These are phyloP conservation scores for Citropsis articulata DNA, from an alignment of 345 rosid species.

Conservation along the genomic window DNA sequence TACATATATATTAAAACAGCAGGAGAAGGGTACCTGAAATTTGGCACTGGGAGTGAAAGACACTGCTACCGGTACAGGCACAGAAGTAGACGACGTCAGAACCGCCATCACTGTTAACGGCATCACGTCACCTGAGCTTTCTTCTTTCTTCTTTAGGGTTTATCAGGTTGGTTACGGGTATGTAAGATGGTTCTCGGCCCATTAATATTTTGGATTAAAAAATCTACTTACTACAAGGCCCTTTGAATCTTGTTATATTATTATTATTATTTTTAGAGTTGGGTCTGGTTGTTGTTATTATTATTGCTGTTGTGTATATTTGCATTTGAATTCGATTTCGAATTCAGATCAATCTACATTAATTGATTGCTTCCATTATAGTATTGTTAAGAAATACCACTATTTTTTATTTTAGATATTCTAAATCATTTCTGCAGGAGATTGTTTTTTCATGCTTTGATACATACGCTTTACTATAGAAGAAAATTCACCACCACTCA, in stretches of 20 bases:
- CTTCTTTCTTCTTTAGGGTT: constrained; percentile 21
- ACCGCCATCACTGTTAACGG: constrained; percentile 23
- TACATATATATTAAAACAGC: background rate
- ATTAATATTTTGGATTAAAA: background rate
- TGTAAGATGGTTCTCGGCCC: background rate
- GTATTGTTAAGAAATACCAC: too few species aligned
- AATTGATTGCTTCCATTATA: too few species aligned
- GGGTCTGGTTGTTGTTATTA: too few species aligned
- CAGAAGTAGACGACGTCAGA: constrained; percentile 22
- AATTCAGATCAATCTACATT: too few species aligned
- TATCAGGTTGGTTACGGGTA: background rate
- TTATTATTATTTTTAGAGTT: too few species aligned
- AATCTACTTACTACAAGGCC: background rate
- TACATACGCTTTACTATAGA: too few species aligned
- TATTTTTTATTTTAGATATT: too few species aligned
- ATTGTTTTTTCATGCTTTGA: too few species aligned
- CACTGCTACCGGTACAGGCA: background rate
- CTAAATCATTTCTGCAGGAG: too few species aligned
- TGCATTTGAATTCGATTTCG: too few species aligned
- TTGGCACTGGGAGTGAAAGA: constrained; percentile 3
- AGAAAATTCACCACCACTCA: too few species aligned
- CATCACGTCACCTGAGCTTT: background rate
- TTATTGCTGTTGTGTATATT: too few species aligned
- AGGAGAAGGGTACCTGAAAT: constrained; percentile 19
- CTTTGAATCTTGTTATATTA: background rate